Base-by-base conservation (phyloP, 371 early-diverging fungal genomes). In the Mucor plumbeus region DNA sequence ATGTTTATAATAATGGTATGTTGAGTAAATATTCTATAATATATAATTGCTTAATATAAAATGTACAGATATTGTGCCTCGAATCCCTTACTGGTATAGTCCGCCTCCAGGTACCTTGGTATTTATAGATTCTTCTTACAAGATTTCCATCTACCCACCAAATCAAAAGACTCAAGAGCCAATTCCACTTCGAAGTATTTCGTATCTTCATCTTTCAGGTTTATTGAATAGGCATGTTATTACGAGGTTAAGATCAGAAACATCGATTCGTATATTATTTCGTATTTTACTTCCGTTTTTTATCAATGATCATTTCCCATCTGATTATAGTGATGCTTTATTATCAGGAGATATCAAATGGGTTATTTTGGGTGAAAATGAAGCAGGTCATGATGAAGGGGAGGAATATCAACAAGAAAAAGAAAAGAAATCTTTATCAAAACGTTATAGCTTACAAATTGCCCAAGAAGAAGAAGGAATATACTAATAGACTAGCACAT, bases 51-150 rank as follows among this genome's bases (percentile, higher is more conserved):
- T 21, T 38, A 61, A 36, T 7, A 13, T 8, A 5, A 1, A 26
- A 15, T 17, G 13, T 34, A 5, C 62, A 81, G 87, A 86, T 65
- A 69, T 86, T 43, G 75, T 86, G 7, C 64, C 87, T 1, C 84
- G 87, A 17, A 63, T 86, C 34, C 85, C 87, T 1, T 72, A 63
- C 14, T 85, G 81, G 79, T 68, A 66, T 57, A 82, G 81, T 57
- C 79, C 85, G 0, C 84, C 83, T 19, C 87, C 87, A 7, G 87
- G 87, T 2, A 84, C 85, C 8, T 69, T 85, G 26, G 85, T 85
- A 11, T 87, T 83, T 73, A 83, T 87, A 35, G 83, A 83, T 58
- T 71, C 85, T 0, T 56, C 77, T 3, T 80, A 82, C 53, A 76
- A 76, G 2, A 70, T 87, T 17, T 78, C 80, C 0, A 55, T 71